Percentiles rank a stretch among this genome's conserved stretches.
phyloP scores from a whole-genome alignment of 2,329 filamentous ascomycete species.

The Neodidymelliopsis sp. region DNA sequence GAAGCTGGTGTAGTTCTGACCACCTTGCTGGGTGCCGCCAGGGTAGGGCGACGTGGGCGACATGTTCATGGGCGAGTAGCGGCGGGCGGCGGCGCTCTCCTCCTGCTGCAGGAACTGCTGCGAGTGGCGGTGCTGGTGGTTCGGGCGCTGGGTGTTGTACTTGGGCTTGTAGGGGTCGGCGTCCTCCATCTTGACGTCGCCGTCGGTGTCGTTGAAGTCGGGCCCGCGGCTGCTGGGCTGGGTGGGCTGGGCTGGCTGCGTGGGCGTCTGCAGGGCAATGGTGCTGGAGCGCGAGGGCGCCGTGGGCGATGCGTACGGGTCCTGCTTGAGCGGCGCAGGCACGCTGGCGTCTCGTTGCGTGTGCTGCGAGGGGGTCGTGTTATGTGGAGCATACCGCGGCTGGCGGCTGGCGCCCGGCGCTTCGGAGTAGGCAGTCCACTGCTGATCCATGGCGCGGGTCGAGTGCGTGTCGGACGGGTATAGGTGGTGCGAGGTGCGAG shows the following conservation, averaged over 20 bases:
- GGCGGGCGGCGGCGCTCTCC: conserved; percentile 82
- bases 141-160: conserved; percentile 76
- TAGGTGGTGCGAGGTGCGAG: conserved; percentile 20
- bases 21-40: conserved; percentile 63
- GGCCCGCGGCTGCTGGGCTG: conserved; percentile 38
- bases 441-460: conserved; percentile 44
- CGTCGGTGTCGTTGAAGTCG: conserved; percentile 53
- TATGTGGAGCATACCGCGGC: conserved; percentile 49
- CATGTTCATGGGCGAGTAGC: conserved; percentile 96
- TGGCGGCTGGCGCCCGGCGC: conserved; percentile 43
- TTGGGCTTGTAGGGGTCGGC: conserved; percentile 86
- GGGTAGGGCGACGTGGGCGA: conserved; percentile 83
- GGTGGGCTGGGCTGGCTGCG: conserved; percentile 46
- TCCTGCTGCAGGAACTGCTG: conserved; percentile 76
- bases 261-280: conserved; percentile 25
- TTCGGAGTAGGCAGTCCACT: conserved; percentile 50
- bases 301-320: conserved; percentile 38
- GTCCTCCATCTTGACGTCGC: conserved; percentile 77
- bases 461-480: conserved; percentile 13
- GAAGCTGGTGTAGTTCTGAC: conserved; percentile 52
- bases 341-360: conserved; percentile 40
- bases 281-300: conserved; percentile 17
- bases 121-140: conserved; percentile 78
- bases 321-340: conserved; percentile 45
- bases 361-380: conserved; percentile 45